Base-by-base conservation (phyloP, 768 basidiomycete genomes). In the Amanita phalloides region DNA sequence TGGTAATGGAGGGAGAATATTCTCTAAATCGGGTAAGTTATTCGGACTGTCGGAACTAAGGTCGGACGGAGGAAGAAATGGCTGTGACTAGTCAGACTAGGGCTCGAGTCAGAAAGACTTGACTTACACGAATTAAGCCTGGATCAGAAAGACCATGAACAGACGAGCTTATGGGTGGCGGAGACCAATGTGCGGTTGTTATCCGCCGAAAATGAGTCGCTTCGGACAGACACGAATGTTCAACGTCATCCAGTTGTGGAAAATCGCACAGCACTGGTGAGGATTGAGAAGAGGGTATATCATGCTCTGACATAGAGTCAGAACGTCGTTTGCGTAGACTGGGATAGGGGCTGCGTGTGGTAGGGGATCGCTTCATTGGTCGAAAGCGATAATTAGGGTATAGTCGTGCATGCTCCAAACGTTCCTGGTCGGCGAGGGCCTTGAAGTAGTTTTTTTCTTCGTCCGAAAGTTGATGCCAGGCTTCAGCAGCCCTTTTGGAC, bases 401-500 rank as follows among this genome's bases (percentile, higher is more conserved):
- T 48, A 68, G 62, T 11, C 70, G 68, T 7, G 74, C 73, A 53
- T 87, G 85, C 53, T 78, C 74, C 47, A 69, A 69, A 51, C 74
- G 74, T 68, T 82, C 82, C 53, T 63, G 56, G 37, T 75, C 73
- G 1, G 85, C 82, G n/a, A 75, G 68, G 6, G 61, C 58, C 58
- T 74, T 73, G 70, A 71, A 87, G 50, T 63, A 68, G 14, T 73
- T 61, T 55, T 67, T 77, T 50, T 79, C 76, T 39, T 71, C 69
- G 0, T 59, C 52, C 0, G 76, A 55, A 11, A 90, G 71, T 53
- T 74, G 68, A 36, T 72, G 74, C 90, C 90, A 93, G 28, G 84
- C 81, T 48, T 82, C 81, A 0, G 78, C 82, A 0, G 88, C 89
- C 44, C 85, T 76, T 58, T 84, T 84, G n/a, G 84, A 88, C 36